A percentile compares a stretch with the other conserved stretches of the same genome.
Conservation (phyloP, 1,284 basidiomycete genomes). For the Apiotrichum domesticum region DNA sequence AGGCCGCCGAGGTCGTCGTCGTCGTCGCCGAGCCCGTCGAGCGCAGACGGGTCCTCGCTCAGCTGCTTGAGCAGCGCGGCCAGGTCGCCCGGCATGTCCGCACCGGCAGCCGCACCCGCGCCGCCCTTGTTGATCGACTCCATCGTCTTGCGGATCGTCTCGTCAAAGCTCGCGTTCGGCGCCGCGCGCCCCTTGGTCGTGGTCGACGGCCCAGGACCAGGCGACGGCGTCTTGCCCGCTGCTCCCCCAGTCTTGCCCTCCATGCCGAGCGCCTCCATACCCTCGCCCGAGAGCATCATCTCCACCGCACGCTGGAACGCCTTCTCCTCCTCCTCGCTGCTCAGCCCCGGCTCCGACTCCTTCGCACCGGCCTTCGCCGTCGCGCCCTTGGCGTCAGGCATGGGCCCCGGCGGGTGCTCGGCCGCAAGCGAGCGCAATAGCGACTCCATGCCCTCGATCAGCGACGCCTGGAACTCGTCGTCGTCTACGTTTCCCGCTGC, state of each 20-base stretch:
- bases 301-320: constrained; percentile 65
- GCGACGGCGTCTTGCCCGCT: background rate
- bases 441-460: constrained; percentile 77
- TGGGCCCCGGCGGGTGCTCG: constrained; percentile 42
- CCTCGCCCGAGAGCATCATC: constrained; percentile 62
- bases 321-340: constrained; percentile 44
- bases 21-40: constrained; percentile 46
- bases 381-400: constrained; percentile 18
- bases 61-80: constrained; percentile 32
- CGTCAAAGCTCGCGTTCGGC: constrained; percentile 56
- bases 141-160: constrained; percentile 71
- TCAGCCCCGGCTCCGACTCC: constrained; percentile 18
- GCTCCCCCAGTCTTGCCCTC: constrained; percentile 13
- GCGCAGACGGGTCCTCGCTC: constrained; percentile 52
- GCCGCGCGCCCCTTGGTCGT: background rate
- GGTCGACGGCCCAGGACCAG: background rate
- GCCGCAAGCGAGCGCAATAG: constrained; percentile 64
- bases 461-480: constrained; percentile 60
- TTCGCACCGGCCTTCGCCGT: constrained; percentile 2
- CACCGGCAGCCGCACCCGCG: constrained; percentile 29
- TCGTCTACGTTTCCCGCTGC: constrained; percentile 45
- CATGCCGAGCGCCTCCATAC: constrained; percentile 54
- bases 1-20: constrained; percentile 66
- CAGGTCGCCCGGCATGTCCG: constrained; percentile 24
- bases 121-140: constrained; percentile 61